These are phyloP conservation scores for Colletotrichum incanum DNA, from an alignment of 2,329 filamentous ascomycete species.

Conservation along the genomic window DNA sequence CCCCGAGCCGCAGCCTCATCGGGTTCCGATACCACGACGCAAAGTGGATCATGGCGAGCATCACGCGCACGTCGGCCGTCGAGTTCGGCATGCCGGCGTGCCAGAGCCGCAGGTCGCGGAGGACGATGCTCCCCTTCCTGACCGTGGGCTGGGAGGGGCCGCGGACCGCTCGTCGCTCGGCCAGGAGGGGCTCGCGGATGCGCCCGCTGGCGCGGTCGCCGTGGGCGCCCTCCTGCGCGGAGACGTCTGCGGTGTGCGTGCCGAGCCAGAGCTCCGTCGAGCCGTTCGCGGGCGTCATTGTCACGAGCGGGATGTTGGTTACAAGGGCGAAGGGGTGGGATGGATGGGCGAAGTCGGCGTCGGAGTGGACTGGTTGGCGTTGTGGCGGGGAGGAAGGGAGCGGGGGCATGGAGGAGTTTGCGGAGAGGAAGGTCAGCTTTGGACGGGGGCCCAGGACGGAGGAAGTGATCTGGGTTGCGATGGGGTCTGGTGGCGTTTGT, in stretches of 20 bases:
- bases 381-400: slow-evolving; percentile 56
- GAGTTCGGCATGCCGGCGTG: slow-evolving; percentile 75
- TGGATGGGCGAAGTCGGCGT: slow-evolving; percentile 72
- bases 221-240: slow-evolving; percentile 64
- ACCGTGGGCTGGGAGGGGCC: slow-evolving; percentile 67
- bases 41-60: slow-evolving; percentile 75
- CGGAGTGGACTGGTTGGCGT: slow-evolving; percentile 71
- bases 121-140: slow-evolving; percentile 68
- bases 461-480: slow-evolving; percentile 70
- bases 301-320: slow-evolving; percentile 67
- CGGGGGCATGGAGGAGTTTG: slow-evolving; percentile 70
- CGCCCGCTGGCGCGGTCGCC: slow-evolving; percentile 68
- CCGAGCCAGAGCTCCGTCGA: slow-evolving; percentile 74
- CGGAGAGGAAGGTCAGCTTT: slow-evolving; percentile 71
- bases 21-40: slow-evolving; percentile 70
- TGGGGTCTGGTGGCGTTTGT: slow-evolving; percentile 57
- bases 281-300: slow-evolving; percentile 67
- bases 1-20: slow-evolving; percentile 69
- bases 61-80: slow-evolving; percentile 65
- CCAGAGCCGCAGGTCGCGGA: slow-evolving; percentile 75
- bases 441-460: slow-evolving; percentile 69
- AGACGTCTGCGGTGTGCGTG: slow-evolving; percentile 60
- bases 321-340: slow-evolving; percentile 69
- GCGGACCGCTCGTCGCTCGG: slow-evolving; percentile 53
- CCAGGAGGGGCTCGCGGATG: slow-evolving; percentile 61